Conservation (phyloP, 73 alveolate species). For the Loxodes magnus region DNA sequence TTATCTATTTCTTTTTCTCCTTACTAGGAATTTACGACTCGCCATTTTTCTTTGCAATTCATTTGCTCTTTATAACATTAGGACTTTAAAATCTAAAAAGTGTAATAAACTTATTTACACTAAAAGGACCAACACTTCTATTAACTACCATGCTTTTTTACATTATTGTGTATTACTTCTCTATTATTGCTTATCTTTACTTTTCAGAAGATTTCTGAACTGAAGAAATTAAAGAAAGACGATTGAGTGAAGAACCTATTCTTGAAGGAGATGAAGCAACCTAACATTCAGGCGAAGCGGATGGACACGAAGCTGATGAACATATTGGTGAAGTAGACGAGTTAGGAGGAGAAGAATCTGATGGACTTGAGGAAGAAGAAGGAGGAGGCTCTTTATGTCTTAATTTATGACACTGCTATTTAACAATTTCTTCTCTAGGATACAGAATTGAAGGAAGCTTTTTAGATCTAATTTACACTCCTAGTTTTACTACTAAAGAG, state of each 20-base stretch:
- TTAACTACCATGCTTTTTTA: slow-evolving; percentile 5
- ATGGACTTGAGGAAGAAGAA: too few relatives aligned
- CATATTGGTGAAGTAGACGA: too few relatives aligned
- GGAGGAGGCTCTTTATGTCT: slow-evolving; percentile 24
- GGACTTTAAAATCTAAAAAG: slow-evolving; percentile 11
- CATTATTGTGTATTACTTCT: slow-evolving; percentile 17
- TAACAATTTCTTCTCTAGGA: slow-evolving; percentile 51
- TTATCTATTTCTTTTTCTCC: too few relatives aligned
- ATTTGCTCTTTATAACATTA: slow-evolving; percentile 17
- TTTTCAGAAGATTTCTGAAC: slow-evolving; percentile 8
- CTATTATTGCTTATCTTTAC: slow-evolving; percentile 11
- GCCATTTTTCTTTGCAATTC: slow-evolving; percentile 9
- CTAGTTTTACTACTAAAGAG: neutral
- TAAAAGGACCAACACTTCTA: slow-evolving; percentile 11
- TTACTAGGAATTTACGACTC: too few relatives aligned
- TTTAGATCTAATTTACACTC: slow-evolving; percentile 39
- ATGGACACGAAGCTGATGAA: too few relatives aligned
- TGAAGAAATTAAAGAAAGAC: too few relatives aligned
- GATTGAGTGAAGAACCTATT: too few relatives aligned
- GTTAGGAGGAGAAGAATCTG: too few relatives aligned
- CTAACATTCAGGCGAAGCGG: too few relatives aligned
- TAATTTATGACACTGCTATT: slow-evolving; percentile 55
- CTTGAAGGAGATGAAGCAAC: too few relatives aligned
- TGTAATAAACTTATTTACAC: slow-evolving; percentile 11
- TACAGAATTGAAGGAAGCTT: slow-evolving; percentile 73